These are phyloP conservation scores for Camelina sativa DNA, from an alignment of 345 rosid species.

Conservation along the genomic window DNA sequence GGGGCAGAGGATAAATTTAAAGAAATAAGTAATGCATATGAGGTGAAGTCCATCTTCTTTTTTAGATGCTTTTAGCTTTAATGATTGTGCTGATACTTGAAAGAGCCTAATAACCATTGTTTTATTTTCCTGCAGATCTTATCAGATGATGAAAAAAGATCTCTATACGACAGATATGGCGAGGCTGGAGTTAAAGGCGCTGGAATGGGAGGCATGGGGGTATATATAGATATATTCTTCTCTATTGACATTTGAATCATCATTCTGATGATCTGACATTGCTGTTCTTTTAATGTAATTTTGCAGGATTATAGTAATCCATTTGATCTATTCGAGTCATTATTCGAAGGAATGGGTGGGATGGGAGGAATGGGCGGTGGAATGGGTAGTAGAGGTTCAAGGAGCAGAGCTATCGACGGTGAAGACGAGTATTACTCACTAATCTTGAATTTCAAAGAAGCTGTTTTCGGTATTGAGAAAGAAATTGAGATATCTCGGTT, in stretches of 20 bases:
- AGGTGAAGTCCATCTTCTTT: constrained; percentile 58
- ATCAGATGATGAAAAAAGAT: constrained; percentile 94
- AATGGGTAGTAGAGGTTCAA: constrained; percentile 72
- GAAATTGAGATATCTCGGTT: constrained; percentile 93
- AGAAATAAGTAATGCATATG: constrained; percentile 98
- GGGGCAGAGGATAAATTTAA: constrained; percentile 93
- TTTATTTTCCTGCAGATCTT: constrained; percentile 60
- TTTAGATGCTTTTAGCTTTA: constrained; percentile 13
- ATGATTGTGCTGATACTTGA: not conserved
- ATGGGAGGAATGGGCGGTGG: constrained; percentile 82
- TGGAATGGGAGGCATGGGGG: constrained; percentile 95
- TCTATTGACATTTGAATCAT: constrained; percentile 3
- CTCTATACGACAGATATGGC: constrained; percentile 92
- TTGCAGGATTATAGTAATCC: constrained; percentile 95
- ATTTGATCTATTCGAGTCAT: constrained; percentile 86
- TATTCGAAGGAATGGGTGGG: constrained; percentile 91
- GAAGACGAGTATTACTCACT: constrained; percentile 92
- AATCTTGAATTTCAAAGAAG: constrained; percentile 83
- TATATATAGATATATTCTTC: constrained; percentile 34
- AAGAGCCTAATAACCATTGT: constrained; percentile 23
- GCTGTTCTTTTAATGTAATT: not conserved
- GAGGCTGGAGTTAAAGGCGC: constrained; percentile 98
- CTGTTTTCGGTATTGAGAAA: constrained; percentile 89
- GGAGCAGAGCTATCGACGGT: constrained; percentile 82
- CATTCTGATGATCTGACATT: not conserved